Evolutionary conservation across 371 early-diverging fungal genomes (phyloP).

Genomic region (Circinella umbellata): DNA sequence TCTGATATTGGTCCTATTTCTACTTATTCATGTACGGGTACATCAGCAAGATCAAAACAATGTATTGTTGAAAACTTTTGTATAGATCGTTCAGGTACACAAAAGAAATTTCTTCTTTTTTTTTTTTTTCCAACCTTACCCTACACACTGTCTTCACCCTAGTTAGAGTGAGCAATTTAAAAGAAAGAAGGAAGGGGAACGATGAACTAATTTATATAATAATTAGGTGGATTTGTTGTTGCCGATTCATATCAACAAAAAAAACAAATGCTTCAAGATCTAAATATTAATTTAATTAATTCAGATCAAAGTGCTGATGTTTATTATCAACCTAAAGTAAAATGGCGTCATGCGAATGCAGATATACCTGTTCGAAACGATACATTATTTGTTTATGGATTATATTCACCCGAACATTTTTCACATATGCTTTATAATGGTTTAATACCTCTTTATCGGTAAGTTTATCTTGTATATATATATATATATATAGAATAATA

Average conservation of each 20-base stretch:
- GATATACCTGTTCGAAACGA: conserved; percentile 30
- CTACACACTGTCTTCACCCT: too few relatives aligned
- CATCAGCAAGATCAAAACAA: conserved; percentile 18
- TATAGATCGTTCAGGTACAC: conserved; percentile 21
- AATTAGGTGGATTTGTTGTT: conserved; percentile 16
- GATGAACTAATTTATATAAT: too few relatives aligned
- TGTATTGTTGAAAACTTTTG: conserved; percentile 39
- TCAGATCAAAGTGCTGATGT: conserved; percentile 30
- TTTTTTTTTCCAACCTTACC: too few relatives aligned
- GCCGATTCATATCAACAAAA: not conserved
- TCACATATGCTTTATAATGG: conserved; percentile 59
- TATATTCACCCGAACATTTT: conserved; percentile 54
- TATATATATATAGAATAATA: too few relatives aligned
- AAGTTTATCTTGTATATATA: not conserved
- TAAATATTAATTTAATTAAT: conserved; percentile 44
- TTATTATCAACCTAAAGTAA: conserved; percentile 43
- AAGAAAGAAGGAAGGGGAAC: too few relatives aligned
- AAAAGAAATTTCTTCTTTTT: not conserved
- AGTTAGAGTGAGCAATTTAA: too few relatives aligned
- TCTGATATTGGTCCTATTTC: conserved; percentile 12
- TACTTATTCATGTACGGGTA: conserved; percentile 30
- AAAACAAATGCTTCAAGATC: conserved; percentile 19
- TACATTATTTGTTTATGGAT: conserved; percentile 53
- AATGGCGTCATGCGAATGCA: not conserved
- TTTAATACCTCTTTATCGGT: conserved; percentile 51